These are phyloP conservation scores for Coccomyxa sp. DNA, from an alignment of 139 green algal genomes.

Conservation along the genomic window DNA sequence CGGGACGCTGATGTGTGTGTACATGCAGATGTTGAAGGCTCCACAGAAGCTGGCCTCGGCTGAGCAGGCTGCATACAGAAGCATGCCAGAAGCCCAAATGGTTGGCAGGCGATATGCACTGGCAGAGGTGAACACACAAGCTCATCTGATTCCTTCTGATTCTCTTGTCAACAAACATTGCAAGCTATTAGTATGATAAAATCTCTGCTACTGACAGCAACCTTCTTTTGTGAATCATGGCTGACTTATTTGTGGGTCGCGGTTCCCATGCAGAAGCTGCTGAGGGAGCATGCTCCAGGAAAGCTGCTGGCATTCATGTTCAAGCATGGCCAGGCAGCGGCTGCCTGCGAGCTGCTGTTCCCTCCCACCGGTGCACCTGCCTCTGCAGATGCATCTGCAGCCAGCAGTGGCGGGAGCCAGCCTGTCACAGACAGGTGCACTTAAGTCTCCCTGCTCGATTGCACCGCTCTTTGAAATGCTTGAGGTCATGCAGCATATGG, in stretches of 20 bases:
- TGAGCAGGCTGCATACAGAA: not conserved
- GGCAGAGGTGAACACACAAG: not conserved
- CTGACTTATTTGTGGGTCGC: not conserved
- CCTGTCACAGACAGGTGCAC: not conserved
- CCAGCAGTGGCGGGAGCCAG: not conserved
- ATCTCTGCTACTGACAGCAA: not conserved
- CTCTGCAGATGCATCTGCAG: not conserved
- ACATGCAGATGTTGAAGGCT: not conserved
- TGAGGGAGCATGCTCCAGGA: not conserved
- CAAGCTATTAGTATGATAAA: not conserved
- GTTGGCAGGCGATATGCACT: not conserved
- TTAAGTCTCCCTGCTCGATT: not conserved
- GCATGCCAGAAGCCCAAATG: slow-evolving; percentile 1
- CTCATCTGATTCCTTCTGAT: not conserved
- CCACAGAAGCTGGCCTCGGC: not conserved
- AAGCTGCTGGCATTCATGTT: slow-evolving; percentile 6
- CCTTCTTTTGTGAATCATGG: not conserved
- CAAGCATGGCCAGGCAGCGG: not conserved
- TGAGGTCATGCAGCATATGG: not conserved
- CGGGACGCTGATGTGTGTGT: not conserved
- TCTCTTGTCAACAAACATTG: not conserved
- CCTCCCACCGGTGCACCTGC: not conserved
- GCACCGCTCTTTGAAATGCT: not conserved
- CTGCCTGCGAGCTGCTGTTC: slow-evolving; percentile 5
- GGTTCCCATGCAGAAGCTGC: not conserved